phyloP scores from a whole-genome alignment of 2,329 filamentous ascomycete genomes.

The Pseudogymnoascus sp. region DNA sequence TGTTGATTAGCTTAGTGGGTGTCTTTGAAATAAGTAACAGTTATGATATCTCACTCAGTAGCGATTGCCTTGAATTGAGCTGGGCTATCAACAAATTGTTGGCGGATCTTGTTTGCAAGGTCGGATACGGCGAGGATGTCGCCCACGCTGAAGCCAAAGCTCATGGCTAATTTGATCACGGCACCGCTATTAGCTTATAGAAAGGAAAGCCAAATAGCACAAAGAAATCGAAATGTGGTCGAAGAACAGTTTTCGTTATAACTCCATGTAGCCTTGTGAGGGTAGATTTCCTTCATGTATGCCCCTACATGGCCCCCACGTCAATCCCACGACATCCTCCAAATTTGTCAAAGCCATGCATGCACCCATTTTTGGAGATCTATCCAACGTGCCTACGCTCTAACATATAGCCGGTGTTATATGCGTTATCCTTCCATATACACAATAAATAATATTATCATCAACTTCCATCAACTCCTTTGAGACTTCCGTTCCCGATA shows the following conservation, averaged over 20 bases:
- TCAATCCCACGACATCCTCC: too few relatives aligned
- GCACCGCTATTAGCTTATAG: not conserved
- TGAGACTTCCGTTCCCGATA: not conserved
- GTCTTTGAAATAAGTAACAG: not conserved
- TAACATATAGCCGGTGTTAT: not conserved
- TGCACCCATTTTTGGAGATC: not conserved
- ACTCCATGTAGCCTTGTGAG: too few relatives aligned
- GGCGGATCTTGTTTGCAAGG: conserved; percentile 22
- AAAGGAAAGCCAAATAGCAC: not conserved
- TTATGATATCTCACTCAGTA: conserved; percentile 18
- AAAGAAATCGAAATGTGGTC: not conserved
- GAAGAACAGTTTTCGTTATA: not conserved
- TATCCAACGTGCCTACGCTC: not conserved
- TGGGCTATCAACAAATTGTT: conserved; percentile 23
- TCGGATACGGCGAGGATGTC: conserved; percentile 27
- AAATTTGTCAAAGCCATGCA: not conserved
- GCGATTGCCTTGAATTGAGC: conserved; percentile 21
- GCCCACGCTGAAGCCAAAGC: conserved; percentile 29
- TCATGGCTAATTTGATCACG: conserved; percentile 20
- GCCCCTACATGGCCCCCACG: too few relatives aligned
- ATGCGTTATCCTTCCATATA: too few relatives aligned
- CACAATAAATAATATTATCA: not conserved
- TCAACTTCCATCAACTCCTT: not conserved
- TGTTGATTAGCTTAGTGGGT: conserved; percentile 12
- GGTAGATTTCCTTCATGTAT: too few relatives aligned